Percentiles rank a stretch among this genome's conserved stretches.
phyloP scores from a whole-genome alignment of 257 asterid genomes.

The Lycium barbarum region DNA sequence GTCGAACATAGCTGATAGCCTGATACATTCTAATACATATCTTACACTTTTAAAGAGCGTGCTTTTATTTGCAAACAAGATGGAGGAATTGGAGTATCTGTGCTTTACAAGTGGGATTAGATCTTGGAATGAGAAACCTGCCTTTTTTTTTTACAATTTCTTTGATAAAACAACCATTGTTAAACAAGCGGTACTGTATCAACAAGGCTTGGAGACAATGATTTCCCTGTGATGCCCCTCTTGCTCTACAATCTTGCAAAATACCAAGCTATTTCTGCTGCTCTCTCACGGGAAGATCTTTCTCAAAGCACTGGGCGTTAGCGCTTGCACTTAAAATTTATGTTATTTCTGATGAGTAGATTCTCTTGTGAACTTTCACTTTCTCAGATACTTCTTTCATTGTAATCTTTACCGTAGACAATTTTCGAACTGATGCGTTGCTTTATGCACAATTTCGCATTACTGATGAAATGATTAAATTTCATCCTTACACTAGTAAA shows the following conservation, averaged over 20 bases:
- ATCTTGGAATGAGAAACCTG: too few species aligned
- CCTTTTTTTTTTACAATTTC: too few species aligned
- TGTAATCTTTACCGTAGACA: background rate
- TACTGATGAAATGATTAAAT: background rate
- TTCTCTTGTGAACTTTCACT: background rate
- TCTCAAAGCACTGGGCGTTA: slow-evolving; percentile 82
- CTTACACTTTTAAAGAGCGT: too few species aligned
- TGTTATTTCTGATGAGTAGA: background rate
- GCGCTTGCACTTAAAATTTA: slow-evolving; percentile 26
- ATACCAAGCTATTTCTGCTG: slow-evolving; percentile 95
- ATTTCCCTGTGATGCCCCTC: slow-evolving; percentile 97
- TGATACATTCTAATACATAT: too few species aligned
- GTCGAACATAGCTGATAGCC: too few species aligned
- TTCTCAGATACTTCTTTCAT: background rate
- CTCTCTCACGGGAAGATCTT: slow-evolving; percentile 95
- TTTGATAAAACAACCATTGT: too few species aligned
- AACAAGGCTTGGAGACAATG: slow-evolving; percentile 75
- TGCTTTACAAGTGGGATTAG: too few species aligned
- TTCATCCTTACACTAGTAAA: background rate
- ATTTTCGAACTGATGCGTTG: background rate
- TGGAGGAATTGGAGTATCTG: too few species aligned
- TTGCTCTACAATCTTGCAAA: slow-evolving; percentile 97
- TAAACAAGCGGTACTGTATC: too few species aligned
- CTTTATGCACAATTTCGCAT: background rate
- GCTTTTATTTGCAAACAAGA: too few species aligned